Conservation (phyloP, 148 eudicot species). For the Silene uniflora region DNA sequence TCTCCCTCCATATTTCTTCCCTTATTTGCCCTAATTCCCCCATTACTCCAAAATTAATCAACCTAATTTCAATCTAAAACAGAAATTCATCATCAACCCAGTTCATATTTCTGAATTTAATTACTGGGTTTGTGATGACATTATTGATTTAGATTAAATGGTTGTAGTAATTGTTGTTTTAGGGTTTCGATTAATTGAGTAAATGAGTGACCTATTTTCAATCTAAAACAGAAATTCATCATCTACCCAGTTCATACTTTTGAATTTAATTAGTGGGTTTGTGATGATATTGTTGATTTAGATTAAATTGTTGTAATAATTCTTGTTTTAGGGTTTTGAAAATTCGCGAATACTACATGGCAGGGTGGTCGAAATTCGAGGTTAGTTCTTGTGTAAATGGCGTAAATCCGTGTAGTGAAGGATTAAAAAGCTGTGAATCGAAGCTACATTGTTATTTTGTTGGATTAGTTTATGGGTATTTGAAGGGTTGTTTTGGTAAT, state of each 20-base stretch:
- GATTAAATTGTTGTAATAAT: constrained; percentile 8
- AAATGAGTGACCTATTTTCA: not conserved
- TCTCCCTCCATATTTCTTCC: constrained; percentile 11
- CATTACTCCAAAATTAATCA: too few species aligned
- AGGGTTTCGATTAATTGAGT: constrained; percentile 33
- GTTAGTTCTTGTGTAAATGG: constrained; percentile 40
- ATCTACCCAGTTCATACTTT: constrained; percentile 4
- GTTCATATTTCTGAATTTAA: not conserved
- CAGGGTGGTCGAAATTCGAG: too few species aligned
- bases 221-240: constrained; percentile 2
- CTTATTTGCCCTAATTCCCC: not conserved
- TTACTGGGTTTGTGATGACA: constrained; percentile 10
- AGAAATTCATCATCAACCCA: constrained; percentile 8
- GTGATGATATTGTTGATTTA: not conserved
- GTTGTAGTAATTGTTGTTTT: constrained; percentile 19
- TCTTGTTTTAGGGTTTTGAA: constrained; percentile 40
- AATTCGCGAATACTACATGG: not conserved
- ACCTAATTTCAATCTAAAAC: not conserved
- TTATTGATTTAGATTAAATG: constrained; percentile 5
- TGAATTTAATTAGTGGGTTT: constrained; percentile 15
- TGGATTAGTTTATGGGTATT: constrained; percentile 28
- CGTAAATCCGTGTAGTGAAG: constrained; percentile 22
- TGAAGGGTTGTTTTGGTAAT: constrained; percentile 28
- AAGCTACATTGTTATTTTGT: constrained; percentile 32
- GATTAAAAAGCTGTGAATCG: constrained; percentile 15